Evolutionary conservation across 345 rosid genomes (phyloP), one percentile per base, ranked within the genome.

Genomic region (Populus simonii): DNA sequence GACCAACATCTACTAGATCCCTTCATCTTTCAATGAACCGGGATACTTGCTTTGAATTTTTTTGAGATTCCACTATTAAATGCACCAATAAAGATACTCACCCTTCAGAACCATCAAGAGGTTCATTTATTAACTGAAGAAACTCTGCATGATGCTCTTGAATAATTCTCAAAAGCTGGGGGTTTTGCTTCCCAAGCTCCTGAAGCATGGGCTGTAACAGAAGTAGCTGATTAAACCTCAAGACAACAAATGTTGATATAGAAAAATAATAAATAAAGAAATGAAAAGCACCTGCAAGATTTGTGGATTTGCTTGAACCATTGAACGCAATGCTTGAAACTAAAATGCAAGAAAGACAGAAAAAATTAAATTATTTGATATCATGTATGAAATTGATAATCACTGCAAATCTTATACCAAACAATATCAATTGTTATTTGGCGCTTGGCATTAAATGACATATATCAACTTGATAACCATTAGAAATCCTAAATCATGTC

Each of bases 141-240:
- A 96, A 96, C 86, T 96, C 99, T 27, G 93, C 85, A 29, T 92
- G 92, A 83, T 94, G 96, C 86, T 96, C 98, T 83, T 96, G 95
- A 76, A 96, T 94, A 74, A 89, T 76, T 88, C 97, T 88, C 72
- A 94, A 85, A 71, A 96, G 95, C 79, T 94, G 96, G 38, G 99
- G 99, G 67, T 96, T 96, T 76, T 96, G 99, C 86, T 94, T 96
- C 74, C 99, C 98, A 77, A 96, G 98, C 84, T 96, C 99, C 82
- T 92, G 99, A 84, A 96, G 98, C 98, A 96, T 92, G 53, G 98
- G 99, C 99, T 96, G 91, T 65, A 81, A 82, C 74, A 75, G 73
- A 74, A 74, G 69, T 70, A 81, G 83, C 35, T 27, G 20, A 41
- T 79, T 81, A 68, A 74, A 73, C 49, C 75, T 49, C 31, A 25